Evolutionary conservation across 805 yeast species (phyloP).

Genomic region (Lachancea meyersii): DNA sequence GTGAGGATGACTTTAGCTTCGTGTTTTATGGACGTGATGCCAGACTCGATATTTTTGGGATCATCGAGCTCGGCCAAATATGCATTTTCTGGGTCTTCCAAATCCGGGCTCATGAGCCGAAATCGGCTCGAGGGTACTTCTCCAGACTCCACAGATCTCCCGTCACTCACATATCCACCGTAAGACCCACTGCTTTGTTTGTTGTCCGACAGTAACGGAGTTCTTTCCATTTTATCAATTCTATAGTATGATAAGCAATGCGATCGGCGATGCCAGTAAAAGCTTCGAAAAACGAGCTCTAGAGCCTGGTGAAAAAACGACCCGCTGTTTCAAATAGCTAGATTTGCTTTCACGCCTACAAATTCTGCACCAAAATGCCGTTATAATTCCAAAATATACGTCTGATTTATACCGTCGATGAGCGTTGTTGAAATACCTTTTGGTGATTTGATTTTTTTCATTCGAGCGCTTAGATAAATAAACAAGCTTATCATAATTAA

Average conservation of each 20-base stretch:
- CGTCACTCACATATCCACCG: constrained; percentile 11
- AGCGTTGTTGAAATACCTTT: too few species aligned
- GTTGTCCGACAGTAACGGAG: not conserved
- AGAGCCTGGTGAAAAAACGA: too few species aligned
- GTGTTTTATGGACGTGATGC: not conserved
- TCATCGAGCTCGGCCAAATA: not conserved
- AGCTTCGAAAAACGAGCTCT: too few species aligned
- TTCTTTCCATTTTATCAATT: not conserved
- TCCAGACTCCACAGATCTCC: constrained; percentile 10
- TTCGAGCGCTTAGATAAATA: too few species aligned
- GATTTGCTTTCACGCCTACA: too few species aligned
- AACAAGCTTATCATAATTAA: too few species aligned
- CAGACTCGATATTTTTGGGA: not conserved
- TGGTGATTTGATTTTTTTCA: too few species aligned
- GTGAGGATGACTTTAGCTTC: constrained; percentile 4
- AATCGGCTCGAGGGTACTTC: constrained; percentile 7
- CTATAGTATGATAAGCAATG: not conserved
- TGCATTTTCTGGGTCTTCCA: constrained; percentile 5
- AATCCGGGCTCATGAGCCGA: constrained; percentile 11
- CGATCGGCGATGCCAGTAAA: too few species aligned
- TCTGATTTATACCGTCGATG: too few species aligned
- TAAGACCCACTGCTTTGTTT: not conserved
- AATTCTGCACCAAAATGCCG: too few species aligned
- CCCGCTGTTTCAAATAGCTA: too few species aligned
- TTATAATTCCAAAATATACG: too few species aligned